A percentile compares a stretch with the other conserved stretches of the same genome.
phyloP scores from a whole-genome alignment of 371 early-diverging fungal species.

The Synchytrium microbalum region DNA sequence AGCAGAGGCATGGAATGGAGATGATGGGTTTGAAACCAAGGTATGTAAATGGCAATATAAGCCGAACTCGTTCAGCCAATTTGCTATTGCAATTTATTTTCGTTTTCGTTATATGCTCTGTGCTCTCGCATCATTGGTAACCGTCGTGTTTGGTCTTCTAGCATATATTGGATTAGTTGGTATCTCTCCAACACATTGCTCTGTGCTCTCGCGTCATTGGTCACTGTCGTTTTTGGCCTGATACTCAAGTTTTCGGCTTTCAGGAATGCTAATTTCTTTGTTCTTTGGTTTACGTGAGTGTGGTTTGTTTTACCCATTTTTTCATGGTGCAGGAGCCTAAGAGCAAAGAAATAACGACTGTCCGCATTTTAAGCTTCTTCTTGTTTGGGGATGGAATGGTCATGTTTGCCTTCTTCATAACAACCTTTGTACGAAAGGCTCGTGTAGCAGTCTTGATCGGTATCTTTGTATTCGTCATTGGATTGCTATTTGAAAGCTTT shows the following conservation, averaged over 20 bases:
- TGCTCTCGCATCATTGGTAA: too few relatives aligned
- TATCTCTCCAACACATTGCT: slow-evolving; percentile 48
- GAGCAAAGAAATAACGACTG: too few relatives aligned
- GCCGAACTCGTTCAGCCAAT: too few relatives aligned
- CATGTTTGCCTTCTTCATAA: slow-evolving; percentile 57
- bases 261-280: slow-evolving; percentile 45
- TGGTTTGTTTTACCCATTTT: too few relatives aligned
- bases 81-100: too few relatives aligned
- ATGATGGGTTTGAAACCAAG: too few relatives aligned
- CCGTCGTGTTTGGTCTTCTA: too few relatives aligned
- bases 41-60: too few relatives aligned
- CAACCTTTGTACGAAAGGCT: slow-evolving; percentile 47
- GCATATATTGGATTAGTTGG: slow-evolving; percentile 54
- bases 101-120: too few relatives aligned
- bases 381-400: slow-evolving; percentile 63
- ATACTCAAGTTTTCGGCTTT: slow-evolving; percentile 52
- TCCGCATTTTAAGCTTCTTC: slow-evolving; percentile 56
- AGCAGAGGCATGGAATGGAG: slow-evolving; percentile 56
- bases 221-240: slow-evolving; percentile 49
- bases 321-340: too few relatives aligned
- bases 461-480: slow-evolving; percentile 64
- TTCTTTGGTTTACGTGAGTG: too few relatives aligned
- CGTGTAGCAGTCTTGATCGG: slow-evolving; percentile 52
- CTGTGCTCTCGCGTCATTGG: slow-evolving; percentile 46
- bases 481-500: slow-evolving; percentile 58